Percentiles rank a stretch among this genome's conserved stretches.
These are phyloP conservation scores for Exsudoporus floridanus DNA, from an alignment of 1,284 basidiomycete genomes.

Conservation along the genomic window DNA sequence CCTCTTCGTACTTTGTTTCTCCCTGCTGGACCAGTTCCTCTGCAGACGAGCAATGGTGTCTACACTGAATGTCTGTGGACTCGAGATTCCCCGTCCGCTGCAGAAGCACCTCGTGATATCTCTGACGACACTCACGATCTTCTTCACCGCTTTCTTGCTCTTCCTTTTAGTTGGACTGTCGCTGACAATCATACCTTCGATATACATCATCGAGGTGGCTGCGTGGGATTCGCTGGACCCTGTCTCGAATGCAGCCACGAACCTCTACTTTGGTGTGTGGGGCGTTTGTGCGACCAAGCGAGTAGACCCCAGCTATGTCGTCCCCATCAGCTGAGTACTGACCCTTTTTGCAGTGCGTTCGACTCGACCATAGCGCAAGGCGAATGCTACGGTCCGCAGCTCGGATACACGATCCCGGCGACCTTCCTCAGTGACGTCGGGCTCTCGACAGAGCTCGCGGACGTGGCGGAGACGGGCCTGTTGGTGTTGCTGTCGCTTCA, in stretches of 20 bases:
- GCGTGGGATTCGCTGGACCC: constrained; percentile 39
- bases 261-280: constrained; percentile 73
- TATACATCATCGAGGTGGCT: constrained; percentile 64
- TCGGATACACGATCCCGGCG: constrained; percentile 54
- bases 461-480: constrained; percentile 51
- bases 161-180: constrained; percentile 73
- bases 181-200: constrained; percentile 67
- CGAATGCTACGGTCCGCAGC: constrained; percentile 54
- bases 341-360: constrained; percentile 12
- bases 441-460: constrained; percentile 44
- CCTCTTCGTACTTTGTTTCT: not conserved
- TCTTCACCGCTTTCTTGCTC: constrained; percentile 62
- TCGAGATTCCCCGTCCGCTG: constrained; percentile 38
- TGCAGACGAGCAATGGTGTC: constrained; percentile 11
- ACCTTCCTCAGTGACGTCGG: constrained; percentile 43
- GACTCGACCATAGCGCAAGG: constrained; percentile 25
- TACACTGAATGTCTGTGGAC: constrained; percentile 22
- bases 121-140: constrained; percentile 43
- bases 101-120: constrained; percentile 48
- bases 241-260: constrained; percentile 54
- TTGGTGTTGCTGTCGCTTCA: constrained; percentile 63
- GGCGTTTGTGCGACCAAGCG: constrained; percentile 65
- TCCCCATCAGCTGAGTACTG: not conserved
- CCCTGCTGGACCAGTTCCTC: not conserved
- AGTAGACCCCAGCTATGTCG: not conserved